Conservation (phyloP, 768 basidiomycete genomes). For the Tylopilus sp. region DNA sequence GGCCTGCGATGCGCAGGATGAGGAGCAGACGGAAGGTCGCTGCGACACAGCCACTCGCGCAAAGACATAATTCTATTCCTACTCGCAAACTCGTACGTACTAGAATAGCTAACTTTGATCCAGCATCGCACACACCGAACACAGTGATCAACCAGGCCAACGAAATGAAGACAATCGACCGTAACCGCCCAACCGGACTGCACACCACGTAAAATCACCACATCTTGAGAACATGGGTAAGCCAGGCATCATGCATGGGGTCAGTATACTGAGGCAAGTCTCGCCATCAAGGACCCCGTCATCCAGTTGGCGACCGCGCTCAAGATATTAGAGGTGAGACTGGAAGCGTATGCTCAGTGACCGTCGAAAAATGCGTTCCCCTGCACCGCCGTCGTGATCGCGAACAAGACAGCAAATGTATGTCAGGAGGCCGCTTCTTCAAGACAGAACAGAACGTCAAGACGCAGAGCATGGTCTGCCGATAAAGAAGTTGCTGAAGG, state of each 20-base stretch:
- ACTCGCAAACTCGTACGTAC: no score
- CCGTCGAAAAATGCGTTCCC: slow-evolving; percentile 10
- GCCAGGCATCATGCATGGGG: not conserved
- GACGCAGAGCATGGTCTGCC: slow-evolving; percentile 5
- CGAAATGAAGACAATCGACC: slow-evolving; percentile 37
- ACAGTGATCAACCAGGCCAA: slow-evolving; percentile 36
- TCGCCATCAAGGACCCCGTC: not conserved
- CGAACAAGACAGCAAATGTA: slow-evolving; percentile 4
- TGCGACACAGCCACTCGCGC: no score
- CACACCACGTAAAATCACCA: slow-evolving; percentile 38
- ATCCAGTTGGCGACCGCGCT: slow-evolving; percentile 8
- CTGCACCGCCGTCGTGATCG: slow-evolving; percentile 15
- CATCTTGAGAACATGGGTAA: slow-evolving; percentile 30
- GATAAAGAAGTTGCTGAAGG: slow-evolving; percentile 12
- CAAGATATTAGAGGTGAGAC: not conserved
- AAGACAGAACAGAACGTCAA: slow-evolving; percentile 2
- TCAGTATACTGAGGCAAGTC: no score
- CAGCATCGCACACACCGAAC: slow-evolving; percentile 33
- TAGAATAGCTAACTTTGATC: no score
- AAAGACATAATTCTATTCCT: no score
- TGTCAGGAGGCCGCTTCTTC: not conserved
- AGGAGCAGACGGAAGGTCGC: no score
- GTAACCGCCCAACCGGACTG: slow-evolving; percentile 30
- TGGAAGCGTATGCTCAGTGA: not conserved
- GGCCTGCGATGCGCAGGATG: no score